Percentiles rank a stretch among this genome's conserved stretches.
phyloP scores from a whole-genome alignment of 257 asterid genomes.

The Anisodus acutangulus region DNA sequence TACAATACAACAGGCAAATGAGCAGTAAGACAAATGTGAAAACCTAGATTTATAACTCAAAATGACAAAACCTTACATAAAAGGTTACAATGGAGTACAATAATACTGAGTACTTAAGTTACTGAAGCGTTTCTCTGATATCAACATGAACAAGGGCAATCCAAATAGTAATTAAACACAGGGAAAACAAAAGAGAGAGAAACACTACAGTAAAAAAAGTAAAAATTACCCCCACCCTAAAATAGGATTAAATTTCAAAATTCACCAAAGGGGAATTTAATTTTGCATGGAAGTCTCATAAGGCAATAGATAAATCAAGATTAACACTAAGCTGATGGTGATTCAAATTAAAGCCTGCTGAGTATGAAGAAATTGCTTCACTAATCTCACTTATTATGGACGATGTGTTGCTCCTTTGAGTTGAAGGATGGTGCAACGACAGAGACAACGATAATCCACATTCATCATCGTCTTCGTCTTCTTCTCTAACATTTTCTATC shows the following conservation, averaged over 20 bases:
- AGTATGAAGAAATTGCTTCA: slow-evolving; percentile 49
- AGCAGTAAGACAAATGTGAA: not conserved
- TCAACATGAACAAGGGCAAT: not conserved
- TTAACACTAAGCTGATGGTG: slow-evolving; percentile 32
- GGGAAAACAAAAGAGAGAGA: not conserved
- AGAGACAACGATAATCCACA: slow-evolving; percentile 65
- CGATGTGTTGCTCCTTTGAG: slow-evolving; percentile 50
- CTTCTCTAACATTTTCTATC: not conserved
- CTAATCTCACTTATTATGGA: slow-evolving; percentile 59
- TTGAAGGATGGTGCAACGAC: slow-evolving; percentile 49
- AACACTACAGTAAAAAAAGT: slow-evolving; percentile 8
- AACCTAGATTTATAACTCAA: not conserved
- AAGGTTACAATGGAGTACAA: not conserved
- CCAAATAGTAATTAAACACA: not conserved
- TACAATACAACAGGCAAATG: not conserved
- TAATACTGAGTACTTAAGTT: not conserved
- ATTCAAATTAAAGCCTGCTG: slow-evolving; percentile 29
- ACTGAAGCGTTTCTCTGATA: not conserved
- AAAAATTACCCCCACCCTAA: not conserved
- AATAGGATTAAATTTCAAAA: not conserved
- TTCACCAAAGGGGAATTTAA: not conserved
- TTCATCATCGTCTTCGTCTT: slow-evolving; percentile 38
- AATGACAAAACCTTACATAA: not conserved
- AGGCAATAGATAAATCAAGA: slow-evolving; percentile 70
- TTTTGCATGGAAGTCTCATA: slow-evolving; percentile 11